Evolutionary conservation across 345 rosid genomes (phyloP).

Genomic region (Citrus mangshanensis): DNA sequence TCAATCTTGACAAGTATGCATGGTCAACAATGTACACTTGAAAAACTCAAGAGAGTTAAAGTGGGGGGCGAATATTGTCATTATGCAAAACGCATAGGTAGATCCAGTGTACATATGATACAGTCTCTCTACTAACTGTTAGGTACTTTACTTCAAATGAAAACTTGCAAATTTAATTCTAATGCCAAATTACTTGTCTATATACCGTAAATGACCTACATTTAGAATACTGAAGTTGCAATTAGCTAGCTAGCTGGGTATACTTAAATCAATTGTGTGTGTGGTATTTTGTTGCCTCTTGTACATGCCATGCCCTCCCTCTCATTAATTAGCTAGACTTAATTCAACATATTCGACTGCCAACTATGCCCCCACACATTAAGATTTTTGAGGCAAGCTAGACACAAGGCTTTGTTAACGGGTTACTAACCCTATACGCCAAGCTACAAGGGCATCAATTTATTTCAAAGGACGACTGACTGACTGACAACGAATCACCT

Average conservation of each 20-base stretch:
- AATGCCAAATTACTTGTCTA: background rate
- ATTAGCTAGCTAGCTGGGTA: background rate
- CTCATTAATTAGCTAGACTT: background rate
- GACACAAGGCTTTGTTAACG: background rate
- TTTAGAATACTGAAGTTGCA: background rate
- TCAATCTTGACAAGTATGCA: too few relatives aligned
- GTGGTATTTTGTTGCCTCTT: background rate
- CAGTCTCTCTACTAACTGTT: background rate
- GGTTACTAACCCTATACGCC: background rate
- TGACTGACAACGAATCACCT: background rate
- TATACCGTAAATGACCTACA: background rate
- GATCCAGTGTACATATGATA: too few relatives aligned
- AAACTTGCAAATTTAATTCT: background rate
- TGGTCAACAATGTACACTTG: too few relatives aligned
- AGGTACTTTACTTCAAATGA: background rate
- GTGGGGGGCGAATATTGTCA: too few relatives aligned
- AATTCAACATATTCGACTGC: background rate
- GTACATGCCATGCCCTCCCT: background rate
- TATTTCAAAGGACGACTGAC: background rate
- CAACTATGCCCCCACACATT: conserved; percentile 15
- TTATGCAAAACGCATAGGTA: too few relatives aligned
- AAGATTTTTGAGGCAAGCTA: background rate
- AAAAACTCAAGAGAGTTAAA: too few relatives aligned
- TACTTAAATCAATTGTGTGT: background rate
- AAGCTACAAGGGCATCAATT: background rate